A percentile compares a stretch with the other conserved stretches of the same genome.
phyloP scores from a whole-genome alignment of 2,329 filamentous ascomycete genomes.

The Hymenoscyphus infarciens region DNA sequence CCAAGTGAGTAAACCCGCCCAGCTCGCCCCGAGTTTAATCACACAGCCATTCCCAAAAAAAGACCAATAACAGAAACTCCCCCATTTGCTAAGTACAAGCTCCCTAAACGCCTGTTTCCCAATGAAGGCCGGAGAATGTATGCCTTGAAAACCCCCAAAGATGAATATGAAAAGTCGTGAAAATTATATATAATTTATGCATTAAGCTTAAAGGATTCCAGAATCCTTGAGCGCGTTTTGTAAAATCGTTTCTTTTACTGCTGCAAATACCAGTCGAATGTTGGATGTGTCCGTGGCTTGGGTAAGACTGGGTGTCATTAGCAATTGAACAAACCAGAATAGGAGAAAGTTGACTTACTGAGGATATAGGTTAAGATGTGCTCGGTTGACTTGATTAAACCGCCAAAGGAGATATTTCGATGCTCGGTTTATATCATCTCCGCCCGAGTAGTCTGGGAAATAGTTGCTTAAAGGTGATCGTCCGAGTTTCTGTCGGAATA shows the following conservation, averaged over 20 bases:
- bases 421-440: conserved; percentile 95
- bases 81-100: conserved; percentile 19
- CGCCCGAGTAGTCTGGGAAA: conserved; percentile 96
- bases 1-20: background rate
- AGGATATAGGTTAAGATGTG: conserved; percentile 93
- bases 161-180: conserved; percentile 19
- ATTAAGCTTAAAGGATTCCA: conserved; percentile 70
- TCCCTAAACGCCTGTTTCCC: conserved; percentile 30
- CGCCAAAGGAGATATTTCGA: conserved; percentile 97
- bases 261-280: conserved; percentile 94
- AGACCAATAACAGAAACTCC: background rate
- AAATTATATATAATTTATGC: conserved; percentile 24
- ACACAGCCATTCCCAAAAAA: conserved; percentile 28
- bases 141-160: conserved; percentile 20
- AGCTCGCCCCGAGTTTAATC: conserved; percentile 21
- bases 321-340: conserved; percentile 9
- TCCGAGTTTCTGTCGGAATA: conserved; percentile 92
- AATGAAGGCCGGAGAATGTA: conserved; percentile 17
- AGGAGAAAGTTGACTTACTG: conserved; percentile 62
- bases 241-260: conserved; percentile 97
- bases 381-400: conserved; percentile 97
- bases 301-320: conserved; percentile 65
- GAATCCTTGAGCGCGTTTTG: conserved; percentile 98
- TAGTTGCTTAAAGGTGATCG: conserved; percentile 90
- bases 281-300: conserved; percentile 99